Evolutionary conservation across 2,329 filamentous ascomycete species (phyloP).

Genomic region (Cordyceps sp.): DNA sequence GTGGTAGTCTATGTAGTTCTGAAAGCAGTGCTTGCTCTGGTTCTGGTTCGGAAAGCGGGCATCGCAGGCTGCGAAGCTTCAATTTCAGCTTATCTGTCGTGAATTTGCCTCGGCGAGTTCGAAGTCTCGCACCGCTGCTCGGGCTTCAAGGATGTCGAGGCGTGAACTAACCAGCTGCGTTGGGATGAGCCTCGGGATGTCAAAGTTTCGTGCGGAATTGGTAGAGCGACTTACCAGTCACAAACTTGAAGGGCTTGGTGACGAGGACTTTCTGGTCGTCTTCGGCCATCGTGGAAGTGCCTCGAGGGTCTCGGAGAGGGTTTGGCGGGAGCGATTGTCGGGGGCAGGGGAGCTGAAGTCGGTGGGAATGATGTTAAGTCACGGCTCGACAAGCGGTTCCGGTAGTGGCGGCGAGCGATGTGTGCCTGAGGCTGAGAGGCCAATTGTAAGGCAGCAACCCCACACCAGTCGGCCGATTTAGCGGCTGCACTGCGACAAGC

Average conservation of each 20-base stretch:
- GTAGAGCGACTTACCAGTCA: slow-evolving; percentile 63
- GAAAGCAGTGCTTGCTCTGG: slow-evolving; percentile 99
- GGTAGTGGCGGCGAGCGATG: too few relatives aligned
- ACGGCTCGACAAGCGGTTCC: too few relatives aligned
- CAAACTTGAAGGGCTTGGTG: slow-evolving; percentile 99
- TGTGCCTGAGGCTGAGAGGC: too few relatives aligned
- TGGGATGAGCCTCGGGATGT: slow-evolving; percentile 23
- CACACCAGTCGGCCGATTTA: too few relatives aligned
- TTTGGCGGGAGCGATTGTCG: slow-evolving; percentile 2
- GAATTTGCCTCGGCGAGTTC: too few relatives aligned
- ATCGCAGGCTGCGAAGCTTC: slow-evolving; percentile 65
- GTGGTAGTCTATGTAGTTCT: slow-evolving; percentile 99
- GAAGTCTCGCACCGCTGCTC: too few relatives aligned
- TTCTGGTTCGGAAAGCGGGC: slow-evolving; percentile 98
- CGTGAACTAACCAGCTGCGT: slow-evolving; percentile 25
- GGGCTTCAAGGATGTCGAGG: too few relatives aligned
- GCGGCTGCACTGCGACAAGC: too few relatives aligned
- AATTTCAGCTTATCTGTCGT: too few relatives aligned
- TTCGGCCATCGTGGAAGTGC: slow-evolving; percentile 63
- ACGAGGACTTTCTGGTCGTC: slow-evolving; percentile 59
- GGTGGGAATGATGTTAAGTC: too few relatives aligned
- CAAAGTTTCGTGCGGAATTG: slow-evolving; percentile 19
- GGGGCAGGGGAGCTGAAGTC: slow-evolving; percentile 9
- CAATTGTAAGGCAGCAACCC: too few relatives aligned
- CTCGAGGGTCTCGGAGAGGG: slow-evolving; percentile 9